phyloP scores from a whole-genome alignment of 2,329 filamentous ascomycete genomes.

The Aspergillus texensis region DNA sequence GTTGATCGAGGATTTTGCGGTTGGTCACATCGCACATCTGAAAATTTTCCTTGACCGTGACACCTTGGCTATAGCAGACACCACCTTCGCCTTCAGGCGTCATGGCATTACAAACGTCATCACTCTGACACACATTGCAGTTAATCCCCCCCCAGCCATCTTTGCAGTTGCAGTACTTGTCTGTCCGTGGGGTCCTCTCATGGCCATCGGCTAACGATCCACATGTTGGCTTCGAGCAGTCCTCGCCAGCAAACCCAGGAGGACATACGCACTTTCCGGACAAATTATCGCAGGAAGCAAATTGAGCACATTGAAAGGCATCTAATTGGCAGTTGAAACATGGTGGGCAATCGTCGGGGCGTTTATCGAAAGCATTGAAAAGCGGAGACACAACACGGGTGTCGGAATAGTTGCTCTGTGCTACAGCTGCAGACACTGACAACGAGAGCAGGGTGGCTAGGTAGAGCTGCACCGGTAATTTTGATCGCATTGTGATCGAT shows the following conservation, averaged over 20 bases:
- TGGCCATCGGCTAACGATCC: slow-evolving; percentile 81
- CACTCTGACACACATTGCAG: slow-evolving; percentile 88
- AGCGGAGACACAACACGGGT: slow-evolving; percentile 65
- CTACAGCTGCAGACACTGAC: slow-evolving; percentile 22
- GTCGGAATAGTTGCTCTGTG: slow-evolving; percentile 59
- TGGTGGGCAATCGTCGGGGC: slow-evolving; percentile 56
- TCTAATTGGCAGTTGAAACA: slow-evolving; percentile 98
- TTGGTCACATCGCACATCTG: slow-evolving; percentile 99
- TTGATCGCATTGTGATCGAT: slow-evolving; percentile 31
- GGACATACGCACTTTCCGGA: slow-evolving; percentile 94
- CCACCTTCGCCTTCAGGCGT: slow-evolving; percentile 82
- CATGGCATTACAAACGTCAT: slow-evolving; percentile 82
- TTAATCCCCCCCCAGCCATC: slow-evolving; percentile 97
- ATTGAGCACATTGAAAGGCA: slow-evolving; percentile 89
- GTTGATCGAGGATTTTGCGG: slow-evolving; percentile 82
- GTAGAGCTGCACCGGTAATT: slow-evolving; percentile 25
- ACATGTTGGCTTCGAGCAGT: slow-evolving; percentile 90
- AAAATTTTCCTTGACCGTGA: slow-evolving; percentile 91
- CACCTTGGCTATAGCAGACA: slow-evolving; percentile 87
- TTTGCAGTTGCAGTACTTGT: slow-evolving; percentile 77
- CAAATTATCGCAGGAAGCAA: slow-evolving; percentile 81
- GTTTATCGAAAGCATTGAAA: slow-evolving; percentile 71
- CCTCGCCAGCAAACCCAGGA: slow-evolving; percentile 88
- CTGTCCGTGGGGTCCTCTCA: slow-evolving; percentile 74
- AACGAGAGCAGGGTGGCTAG: slow-evolving; percentile 31